Base-by-base conservation (phyloP, 257 asterid species). In the Ehretia macrophylla region DNA sequence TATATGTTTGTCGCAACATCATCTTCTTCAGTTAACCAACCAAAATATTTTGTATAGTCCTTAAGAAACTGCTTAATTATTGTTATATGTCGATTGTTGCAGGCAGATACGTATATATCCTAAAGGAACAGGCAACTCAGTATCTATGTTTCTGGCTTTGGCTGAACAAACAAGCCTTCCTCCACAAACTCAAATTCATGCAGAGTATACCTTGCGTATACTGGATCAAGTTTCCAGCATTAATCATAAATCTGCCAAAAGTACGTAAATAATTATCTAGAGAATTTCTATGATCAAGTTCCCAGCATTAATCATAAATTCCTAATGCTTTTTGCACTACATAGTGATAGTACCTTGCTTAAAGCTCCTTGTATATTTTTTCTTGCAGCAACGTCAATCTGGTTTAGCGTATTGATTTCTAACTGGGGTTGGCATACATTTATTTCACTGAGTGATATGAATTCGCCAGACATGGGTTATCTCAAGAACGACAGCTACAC, bases 31-130 rank as follows among this genome's bases (percentile, higher is more conserved):
- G n/a, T n/a, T n/a, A n/a, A n/a, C n/a, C n/a, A n/a, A n/a, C n/a
- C n/a, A n/a, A n/a, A 27, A 3, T 1, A 27, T 27, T 27, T 1
- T 27, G 3, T 27, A 3, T 27, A 27, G 35, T 27, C 35, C 35
- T 27, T 6, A 42, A 42, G 56, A 4, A 52, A n/a, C n/a, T n/a
- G n/a, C n/a, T n/a, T n/a, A n/a, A n/a, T n/a, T n/a, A 14, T 1
- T 50, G 50, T 49, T 10, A 11, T n/a, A n/a, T n/a, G n/a, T 42
- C 8, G 47, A 14, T 42, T 48, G 38, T 11, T 75, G 52, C 73
- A 88, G 95, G 96, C 83, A 81, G 60, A 63, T 88, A 46, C 86
- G 80, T 55, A 20, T 83, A 47, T 70, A 88, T 57, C 83, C 85
- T 2, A 69, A 54, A 56, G 96, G 95, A 39, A 85, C 44, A 23